Base-by-base conservation (phyloP, 2,329 filamentous ascomycete species). In the Ramularia endophylla region DNA sequence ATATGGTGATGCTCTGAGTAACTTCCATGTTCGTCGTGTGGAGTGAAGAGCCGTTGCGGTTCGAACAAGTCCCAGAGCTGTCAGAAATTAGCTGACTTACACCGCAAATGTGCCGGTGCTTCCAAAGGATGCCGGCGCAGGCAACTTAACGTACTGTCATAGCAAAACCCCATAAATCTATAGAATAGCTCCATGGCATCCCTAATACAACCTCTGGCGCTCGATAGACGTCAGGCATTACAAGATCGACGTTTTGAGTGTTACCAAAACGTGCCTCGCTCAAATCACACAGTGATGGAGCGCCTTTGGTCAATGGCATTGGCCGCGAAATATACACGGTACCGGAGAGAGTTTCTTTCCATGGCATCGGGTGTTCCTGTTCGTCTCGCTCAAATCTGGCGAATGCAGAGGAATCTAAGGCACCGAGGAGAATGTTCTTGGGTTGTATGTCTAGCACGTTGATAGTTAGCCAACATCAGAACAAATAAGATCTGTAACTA, bases 121-220 rank as follows among this genome's bases (percentile, higher is more conserved):
- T 15, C 12, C n/a, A n/a, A n/a, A n/a, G n/a, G n/a, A n/a, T n/a
- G n/a, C n/a, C n/a, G n/a, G n/a, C n/a, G n/a, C n/a, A n/a, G n/a
- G n/a, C 15, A 33, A n/a, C 13, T 25, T 15, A 18, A 57, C 59
- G 52, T 50, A 66, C 60, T 52, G 62, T 56, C 41, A 55, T 53
- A 8, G 58, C 65, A n/a, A 66, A 53, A 25, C 58, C 59, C 64
- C 63, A 69, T 2, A 66, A 58, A 45, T 68, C 66, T 4, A 61
- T 51, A 5, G 54, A 46, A 44, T 60, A 64, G 19, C 53, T 52
- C 65, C 65, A 68, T 6, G 50, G 41, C 12, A 58, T 56, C 7
- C 55, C 54, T 5, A 68, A 49, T 32, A 67, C 58, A 5, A 65
- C 58, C 43, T 68, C 64, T 2, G 64, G 64, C 22, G 63, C 58